Conservation (phyloP, 306 rosid species). For the Cucumis hystrix region DNA sequence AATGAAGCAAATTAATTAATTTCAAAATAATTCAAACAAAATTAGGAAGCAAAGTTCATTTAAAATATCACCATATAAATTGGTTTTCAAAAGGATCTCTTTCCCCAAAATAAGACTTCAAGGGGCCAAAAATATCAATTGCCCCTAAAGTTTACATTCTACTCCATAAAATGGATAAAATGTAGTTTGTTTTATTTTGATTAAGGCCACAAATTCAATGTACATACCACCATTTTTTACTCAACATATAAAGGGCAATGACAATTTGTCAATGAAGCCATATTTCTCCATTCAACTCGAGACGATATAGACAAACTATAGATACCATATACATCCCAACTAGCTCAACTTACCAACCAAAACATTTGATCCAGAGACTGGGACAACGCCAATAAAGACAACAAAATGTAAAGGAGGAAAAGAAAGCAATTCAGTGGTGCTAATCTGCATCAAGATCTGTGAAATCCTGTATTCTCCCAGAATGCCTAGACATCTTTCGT, state of each 20-base stretch:
- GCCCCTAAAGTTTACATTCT: too few species aligned
- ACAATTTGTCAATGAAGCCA: background rate
- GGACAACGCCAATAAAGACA: background rate
- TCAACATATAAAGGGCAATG: background rate
- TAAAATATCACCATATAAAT: too few species aligned
- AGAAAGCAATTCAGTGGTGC: background rate
- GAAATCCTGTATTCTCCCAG: slow-evolving; percentile 43
- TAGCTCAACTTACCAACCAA: background rate
- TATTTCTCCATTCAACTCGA: background rate
- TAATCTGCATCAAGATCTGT: slow-evolving; percentile 46
- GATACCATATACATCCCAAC: background rate
- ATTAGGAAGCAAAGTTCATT: too few species aligned
- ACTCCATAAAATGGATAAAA: too few species aligned
- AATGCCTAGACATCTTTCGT: slow-evolving; percentile 33
- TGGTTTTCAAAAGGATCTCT: too few species aligned
- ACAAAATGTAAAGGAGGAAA: background rate
- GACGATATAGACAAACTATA: background rate
- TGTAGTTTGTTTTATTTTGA: too few species aligned
- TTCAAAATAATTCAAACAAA: too few species aligned
- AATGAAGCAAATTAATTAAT: too few species aligned
- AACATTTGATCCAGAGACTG: background rate
- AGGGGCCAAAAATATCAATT: too few species aligned
- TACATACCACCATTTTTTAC: background rate
- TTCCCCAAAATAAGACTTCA: too few species aligned
- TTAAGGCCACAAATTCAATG: too few species aligned